phyloP scores from a whole-genome alignment of 768 basidiomycete species.

The Rhizopogon vinicolor region DNA sequence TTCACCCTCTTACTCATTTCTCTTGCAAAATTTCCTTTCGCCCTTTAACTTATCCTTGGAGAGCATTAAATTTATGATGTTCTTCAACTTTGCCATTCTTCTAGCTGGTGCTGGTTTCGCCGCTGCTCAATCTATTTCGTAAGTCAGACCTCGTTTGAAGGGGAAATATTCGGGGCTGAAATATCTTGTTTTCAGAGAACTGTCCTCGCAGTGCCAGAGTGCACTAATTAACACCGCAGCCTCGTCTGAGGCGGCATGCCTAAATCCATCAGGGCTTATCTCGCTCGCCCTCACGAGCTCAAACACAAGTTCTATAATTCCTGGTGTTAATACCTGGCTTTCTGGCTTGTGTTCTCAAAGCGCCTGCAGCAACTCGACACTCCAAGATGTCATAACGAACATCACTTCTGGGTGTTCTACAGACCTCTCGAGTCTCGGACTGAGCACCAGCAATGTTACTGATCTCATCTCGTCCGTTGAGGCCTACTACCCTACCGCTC shows the following conservation, averaged over 20 bases:
- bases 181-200: slow-evolving; percentile 16
- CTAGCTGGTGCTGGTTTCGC: slow-evolving; percentile 30
- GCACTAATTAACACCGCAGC: slow-evolving; percentile 42
- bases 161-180: not conserved
- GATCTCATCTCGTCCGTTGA: slow-evolving; percentile 38
- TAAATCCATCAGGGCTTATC: slow-evolving; percentile 32
- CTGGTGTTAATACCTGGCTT: slow-evolving; percentile 57
- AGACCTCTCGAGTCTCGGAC: slow-evolving; percentile 29
- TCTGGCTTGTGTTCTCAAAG: slow-evolving; percentile 46
- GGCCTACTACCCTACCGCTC: slow-evolving; percentile 49
- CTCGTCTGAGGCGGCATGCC: slow-evolving; percentile 31
- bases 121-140: slow-evolving; percentile 38
- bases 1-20: not conserved
- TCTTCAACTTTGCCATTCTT: slow-evolving; percentile 20
- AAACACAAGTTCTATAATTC: slow-evolving; percentile 29
- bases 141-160: slow-evolving; percentile 13
- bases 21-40: not conserved
- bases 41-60: not conserved
- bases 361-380: slow-evolving; percentile 56
- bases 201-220: slow-evolving; percentile 46
- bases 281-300: slow-evolving; percentile 22
- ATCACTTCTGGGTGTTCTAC: slow-evolving; percentile 46
- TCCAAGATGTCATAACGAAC: slow-evolving; percentile 50
- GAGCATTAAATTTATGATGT: slow-evolving; percentile 14
- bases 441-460: slow-evolving; percentile 11